Evolutionary conservation across 768 basidiomycete species (phyloP).

Genomic region (Lentinula detonsa): DNA sequence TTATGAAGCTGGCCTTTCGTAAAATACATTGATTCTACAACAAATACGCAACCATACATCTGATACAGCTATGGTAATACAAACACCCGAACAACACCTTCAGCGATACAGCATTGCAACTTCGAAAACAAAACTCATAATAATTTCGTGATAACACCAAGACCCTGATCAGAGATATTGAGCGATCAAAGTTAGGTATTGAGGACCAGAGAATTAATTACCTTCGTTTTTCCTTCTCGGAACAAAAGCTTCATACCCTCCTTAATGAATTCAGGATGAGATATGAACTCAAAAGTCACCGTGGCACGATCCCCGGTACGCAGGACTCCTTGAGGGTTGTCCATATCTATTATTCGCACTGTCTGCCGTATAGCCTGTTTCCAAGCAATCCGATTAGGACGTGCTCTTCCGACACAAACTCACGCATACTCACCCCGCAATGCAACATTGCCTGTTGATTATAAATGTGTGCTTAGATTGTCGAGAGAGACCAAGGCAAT

Average conservation of each 20-base stretch:
- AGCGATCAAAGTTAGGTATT: neutral
- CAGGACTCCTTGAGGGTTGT: constrained; percentile 82
- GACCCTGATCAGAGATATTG: constrained; percentile 40
- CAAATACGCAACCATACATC: neutral
- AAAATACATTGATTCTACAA: neutral
- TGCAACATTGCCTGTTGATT: constrained; percentile 76
- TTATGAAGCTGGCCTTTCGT: no score
- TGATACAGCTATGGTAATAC: neutral
- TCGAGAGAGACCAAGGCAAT: neutral
- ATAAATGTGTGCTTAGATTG: neutral
- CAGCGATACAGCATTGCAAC: neutral
- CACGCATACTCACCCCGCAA: constrained; percentile 57
- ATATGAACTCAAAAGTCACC: constrained; percentile 93
- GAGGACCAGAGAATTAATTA: constrained; percentile 17
- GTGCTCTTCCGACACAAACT: neutral
- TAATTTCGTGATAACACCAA: constrained; percentile 70
- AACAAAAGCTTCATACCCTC: constrained; percentile 92
- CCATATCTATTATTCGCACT: constrained; percentile 84
- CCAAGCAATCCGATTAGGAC: neutral
- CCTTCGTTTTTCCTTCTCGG: constrained; percentile 95
- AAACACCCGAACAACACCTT: neutral
- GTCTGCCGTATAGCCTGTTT: constrained; percentile 83
- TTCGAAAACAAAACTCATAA: constrained; percentile 27
- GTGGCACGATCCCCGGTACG: constrained; percentile 94
- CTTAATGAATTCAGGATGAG: constrained; percentile 87